Percentiles rank a stretch among this genome's conserved stretches.
Conservation (phyloP, 352 stramenopile genomes). For the Globisporangium takayamanum region DNA sequence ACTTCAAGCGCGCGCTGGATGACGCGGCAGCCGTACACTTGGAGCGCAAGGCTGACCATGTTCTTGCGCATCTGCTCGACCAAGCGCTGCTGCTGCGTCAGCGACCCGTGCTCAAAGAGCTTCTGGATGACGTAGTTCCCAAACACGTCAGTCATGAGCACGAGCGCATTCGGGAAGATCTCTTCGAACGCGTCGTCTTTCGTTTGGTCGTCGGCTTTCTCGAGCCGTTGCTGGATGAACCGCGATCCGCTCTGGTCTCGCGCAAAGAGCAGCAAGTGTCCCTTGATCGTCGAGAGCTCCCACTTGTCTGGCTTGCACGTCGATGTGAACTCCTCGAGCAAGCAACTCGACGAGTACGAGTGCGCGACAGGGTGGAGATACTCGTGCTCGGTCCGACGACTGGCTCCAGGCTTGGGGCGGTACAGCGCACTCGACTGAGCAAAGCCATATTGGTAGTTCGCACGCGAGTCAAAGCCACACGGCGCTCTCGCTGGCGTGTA, state of each 20-base stretch:
- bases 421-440: slow-evolving; percentile 24
- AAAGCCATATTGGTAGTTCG: slow-evolving; percentile 19
- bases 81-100: slow-evolving; percentile 84
- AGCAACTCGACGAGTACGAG: slow-evolving; percentile 59
- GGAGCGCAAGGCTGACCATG: slow-evolving; percentile 93
- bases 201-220: slow-evolving; percentile 68
- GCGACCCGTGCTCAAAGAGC: slow-evolving; percentile 92
- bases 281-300: slow-evolving; percentile 73
- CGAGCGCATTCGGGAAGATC: slow-evolving; percentile 69
- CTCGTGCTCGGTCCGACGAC: slow-evolving; percentile 25
- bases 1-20: slow-evolving; percentile 92
- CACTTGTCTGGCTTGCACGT: slow-evolving; percentile 71
- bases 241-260: slow-evolving; percentile 80
- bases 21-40: slow-evolving; percentile 96
- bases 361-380: slow-evolving; percentile 51
- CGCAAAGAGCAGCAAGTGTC: slow-evolving; percentile 81
- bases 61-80: slow-evolving; percentile 87
- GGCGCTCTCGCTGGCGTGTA: neutral
- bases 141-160: slow-evolving; percentile 94
- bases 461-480: slow-evolving; percentile 16
- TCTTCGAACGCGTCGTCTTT: slow-evolving; percentile 79
- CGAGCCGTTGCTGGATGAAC: slow-evolving; percentile 87
- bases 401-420: slow-evolving; percentile 21
- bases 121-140: slow-evolving; percentile 99
- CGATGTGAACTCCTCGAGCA: slow-evolving; percentile 80